phyloP scores from a whole-genome alignment of 2,329 filamentous ascomycete genomes.

The Bipolaris zeicola region DNA sequence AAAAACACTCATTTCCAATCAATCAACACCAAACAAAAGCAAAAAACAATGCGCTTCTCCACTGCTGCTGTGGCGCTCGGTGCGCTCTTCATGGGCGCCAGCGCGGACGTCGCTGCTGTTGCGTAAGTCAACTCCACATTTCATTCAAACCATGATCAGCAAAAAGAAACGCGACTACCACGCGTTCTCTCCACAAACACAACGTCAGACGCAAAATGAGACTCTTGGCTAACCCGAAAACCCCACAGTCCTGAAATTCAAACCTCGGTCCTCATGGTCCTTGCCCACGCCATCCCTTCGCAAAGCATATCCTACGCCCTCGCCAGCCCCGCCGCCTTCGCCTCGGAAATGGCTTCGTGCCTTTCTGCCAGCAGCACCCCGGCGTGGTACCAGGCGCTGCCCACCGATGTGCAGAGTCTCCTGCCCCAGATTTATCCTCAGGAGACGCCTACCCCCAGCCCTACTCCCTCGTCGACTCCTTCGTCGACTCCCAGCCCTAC shows the following conservation, averaged over 20 bases:
- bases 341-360: constrained; percentile 50
- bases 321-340: constrained; percentile 51
- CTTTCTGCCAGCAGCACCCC: constrained; percentile 52
- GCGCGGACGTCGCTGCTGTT: constrained; percentile 31
- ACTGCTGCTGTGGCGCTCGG: constrained; percentile 34
- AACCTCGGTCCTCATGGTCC: constrained; percentile 49
- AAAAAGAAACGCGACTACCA: background rate
- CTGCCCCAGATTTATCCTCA: constrained; percentile 47
- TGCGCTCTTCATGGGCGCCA: constrained; percentile 36
- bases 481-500: background rate
- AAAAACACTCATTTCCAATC: background rate
- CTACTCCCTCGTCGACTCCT: constrained; percentile 1
- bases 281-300: constrained; percentile 53
- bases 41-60: constrained; percentile 38
- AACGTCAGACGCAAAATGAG: background rate
- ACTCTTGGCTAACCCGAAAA: constrained; percentile 16
- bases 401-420: constrained; percentile 52
- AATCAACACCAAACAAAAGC: constrained; percentile 1
- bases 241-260: constrained; percentile 30
- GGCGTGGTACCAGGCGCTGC: constrained; percentile 54
- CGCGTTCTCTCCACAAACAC: constrained; percentile 1
- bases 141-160: background rate
- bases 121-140: constrained; percentile 25
- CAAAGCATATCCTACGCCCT: constrained; percentile 49
- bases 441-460: constrained; percentile 23